Conservation (phyloP, 2,329 filamentous ascomycete species). For the Simplicillium aogashimaense region DNA sequence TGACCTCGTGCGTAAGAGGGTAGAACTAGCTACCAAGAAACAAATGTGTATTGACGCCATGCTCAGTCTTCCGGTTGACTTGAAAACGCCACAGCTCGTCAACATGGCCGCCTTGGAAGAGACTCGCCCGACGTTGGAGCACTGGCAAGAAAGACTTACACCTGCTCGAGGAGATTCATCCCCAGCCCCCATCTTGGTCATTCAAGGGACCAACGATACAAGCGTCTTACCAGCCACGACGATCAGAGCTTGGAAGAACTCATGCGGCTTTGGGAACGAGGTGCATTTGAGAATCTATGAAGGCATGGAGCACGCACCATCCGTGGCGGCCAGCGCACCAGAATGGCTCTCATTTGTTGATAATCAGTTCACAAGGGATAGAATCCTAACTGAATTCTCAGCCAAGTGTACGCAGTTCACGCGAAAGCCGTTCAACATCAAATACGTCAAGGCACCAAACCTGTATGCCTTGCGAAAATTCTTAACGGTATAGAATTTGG, state of each 20-base stretch:
- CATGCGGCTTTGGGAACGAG: slow-evolving; percentile 6
- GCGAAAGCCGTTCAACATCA: too few species aligned
- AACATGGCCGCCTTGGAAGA: background rate
- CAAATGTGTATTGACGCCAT: slow-evolving; percentile 6
- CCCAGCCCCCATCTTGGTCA: slow-evolving; percentile 7
- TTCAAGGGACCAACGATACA: slow-evolving; percentile 7
- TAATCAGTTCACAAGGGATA: background rate
- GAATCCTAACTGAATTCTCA: too few species aligned
- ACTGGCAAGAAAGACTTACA: slow-evolving; percentile 4
- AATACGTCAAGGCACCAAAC: too few species aligned
- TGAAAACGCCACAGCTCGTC: background rate
- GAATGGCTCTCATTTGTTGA: slow-evolving; percentile 6
- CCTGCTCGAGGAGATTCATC: slow-evolving; percentile 4
- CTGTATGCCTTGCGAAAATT: too few species aligned
- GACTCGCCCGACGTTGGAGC: background rate
- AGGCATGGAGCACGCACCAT: slow-evolving; percentile 4
- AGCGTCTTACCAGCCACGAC: slow-evolving; percentile 5
- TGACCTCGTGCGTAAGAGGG: background rate
- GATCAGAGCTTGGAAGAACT: background rate
- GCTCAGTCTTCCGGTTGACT: slow-evolving; percentile 3
- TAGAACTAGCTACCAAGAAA: slow-evolving; percentile 2
- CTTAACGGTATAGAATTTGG: too few species aligned
- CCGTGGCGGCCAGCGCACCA: slow-evolving; percentile 1
- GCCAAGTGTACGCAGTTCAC: too few species aligned
- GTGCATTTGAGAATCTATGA: slow-evolving; percentile 6